phyloP scores from a whole-genome alignment of 1,139 yeast genomes.

The Nakaseomyces kungkrabaensis region DNA sequence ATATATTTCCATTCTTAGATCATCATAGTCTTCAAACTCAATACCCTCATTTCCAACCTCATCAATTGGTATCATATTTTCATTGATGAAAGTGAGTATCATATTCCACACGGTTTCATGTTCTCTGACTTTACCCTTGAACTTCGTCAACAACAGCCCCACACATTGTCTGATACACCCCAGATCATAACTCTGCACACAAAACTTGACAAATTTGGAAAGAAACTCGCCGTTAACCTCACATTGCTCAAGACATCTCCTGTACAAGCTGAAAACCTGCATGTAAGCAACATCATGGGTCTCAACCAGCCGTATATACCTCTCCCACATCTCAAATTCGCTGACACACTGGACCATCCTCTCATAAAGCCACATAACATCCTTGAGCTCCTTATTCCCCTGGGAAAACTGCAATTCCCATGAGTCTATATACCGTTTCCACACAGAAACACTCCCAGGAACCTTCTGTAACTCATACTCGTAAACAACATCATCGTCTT shows the following conservation, averaged over 20 bases:
- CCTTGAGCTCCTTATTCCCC: conserved; percentile 8
- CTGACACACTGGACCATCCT: conserved; percentile 16
- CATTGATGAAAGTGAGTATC: conserved; percentile 36
- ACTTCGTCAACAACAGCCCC: not conserved
- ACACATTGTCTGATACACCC: not conserved
- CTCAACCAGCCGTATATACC: conserved; percentile 13
- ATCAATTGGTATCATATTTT: conserved; percentile 25
- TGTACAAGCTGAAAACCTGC: not conserved
- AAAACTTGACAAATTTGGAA: not conserved
- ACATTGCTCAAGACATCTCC: not conserved
- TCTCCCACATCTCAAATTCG: conserved; percentile 17
- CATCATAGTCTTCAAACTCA: not conserved
- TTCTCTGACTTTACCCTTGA: conserved; percentile 28
- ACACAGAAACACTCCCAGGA: conserved; percentile 15
- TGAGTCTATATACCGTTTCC: conserved; percentile 24
- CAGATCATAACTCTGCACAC: not conserved
- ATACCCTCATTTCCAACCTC: not conserved
- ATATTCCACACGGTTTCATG: conserved; percentile 56
- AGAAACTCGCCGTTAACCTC: not conserved
- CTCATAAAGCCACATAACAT: conserved; percentile 25
- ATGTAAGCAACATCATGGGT: not conserved
- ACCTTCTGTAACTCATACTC: conserved; percentile 26
- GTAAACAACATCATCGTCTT: conserved; percentile 24
- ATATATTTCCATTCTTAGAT: not conserved
- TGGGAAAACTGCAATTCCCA: conserved; percentile 10